Conservation (phyloP, 306 rosid species). For the Canavalia ensiformis region DNA sequence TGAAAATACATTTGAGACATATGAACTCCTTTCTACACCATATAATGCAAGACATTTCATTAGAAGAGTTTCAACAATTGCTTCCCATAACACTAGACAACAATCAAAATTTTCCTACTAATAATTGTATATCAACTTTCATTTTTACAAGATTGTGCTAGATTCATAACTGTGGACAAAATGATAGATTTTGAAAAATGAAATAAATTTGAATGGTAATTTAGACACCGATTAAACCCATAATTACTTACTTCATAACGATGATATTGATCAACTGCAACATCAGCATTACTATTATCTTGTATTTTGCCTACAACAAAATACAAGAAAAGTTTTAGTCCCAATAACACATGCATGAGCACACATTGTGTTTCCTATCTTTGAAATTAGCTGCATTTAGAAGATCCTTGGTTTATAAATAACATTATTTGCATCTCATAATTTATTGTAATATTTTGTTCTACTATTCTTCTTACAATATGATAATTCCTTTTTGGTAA, state of each 20-base stretch:
- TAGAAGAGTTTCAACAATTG: background rate
- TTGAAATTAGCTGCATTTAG: background rate
- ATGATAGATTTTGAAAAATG: background rate
- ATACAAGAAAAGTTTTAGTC: slow-evolving; percentile 39
- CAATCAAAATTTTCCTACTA: background rate
- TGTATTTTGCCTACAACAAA: slow-evolving; percentile 65
- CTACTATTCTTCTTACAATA: background rate
- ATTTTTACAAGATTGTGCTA: too few relatives aligned
- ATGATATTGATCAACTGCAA: slow-evolving; percentile 84
- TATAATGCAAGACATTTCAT: background rate
- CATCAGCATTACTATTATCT: slow-evolving; percentile 84
- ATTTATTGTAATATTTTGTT: background rate
- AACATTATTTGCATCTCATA: too few relatives aligned
- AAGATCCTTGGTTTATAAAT: background rate
- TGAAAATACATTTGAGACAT: background rate
- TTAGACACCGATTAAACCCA: background rate
- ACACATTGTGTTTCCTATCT: background rate
- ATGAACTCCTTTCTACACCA: background rate
- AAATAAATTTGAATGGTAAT: background rate
- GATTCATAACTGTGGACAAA: background rate
- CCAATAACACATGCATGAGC: background rate
- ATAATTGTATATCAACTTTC: too few relatives aligned
- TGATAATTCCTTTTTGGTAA: background rate
- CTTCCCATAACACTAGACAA: background rate
- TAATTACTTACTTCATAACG: slow-evolving; percentile 63